These are phyloP conservation scores for Blastobotrys terrestris DNA, from an alignment of 805 yeast genomes.

Conservation along the genomic window DNA sequence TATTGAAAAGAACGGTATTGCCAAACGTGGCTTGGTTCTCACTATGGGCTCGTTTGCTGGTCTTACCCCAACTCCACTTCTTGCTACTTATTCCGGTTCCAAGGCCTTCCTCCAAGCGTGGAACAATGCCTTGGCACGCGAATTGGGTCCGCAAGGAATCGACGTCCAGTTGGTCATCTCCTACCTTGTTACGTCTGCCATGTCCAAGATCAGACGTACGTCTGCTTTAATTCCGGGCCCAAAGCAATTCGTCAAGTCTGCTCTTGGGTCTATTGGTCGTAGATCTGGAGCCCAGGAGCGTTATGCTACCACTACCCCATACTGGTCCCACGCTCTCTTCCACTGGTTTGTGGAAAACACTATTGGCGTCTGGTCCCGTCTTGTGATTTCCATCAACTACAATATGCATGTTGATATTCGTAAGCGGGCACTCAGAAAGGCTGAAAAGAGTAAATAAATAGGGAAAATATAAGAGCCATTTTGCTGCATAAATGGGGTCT, in stretches of 20 bases:
- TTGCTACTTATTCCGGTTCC: slow-evolving; percentile 94
- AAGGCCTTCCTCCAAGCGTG: slow-evolving; percentile 92
- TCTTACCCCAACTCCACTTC: slow-evolving; percentile 80
- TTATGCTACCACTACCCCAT: slow-evolving; percentile 82
- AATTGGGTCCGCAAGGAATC: slow-evolving; percentile 57
- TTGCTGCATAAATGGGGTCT: no score
- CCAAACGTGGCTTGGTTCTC: slow-evolving; percentile 59
- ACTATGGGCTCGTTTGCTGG: slow-evolving; percentile 99
- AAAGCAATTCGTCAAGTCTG: slow-evolving; percentile 65
- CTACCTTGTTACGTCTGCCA: slow-evolving; percentile 87
- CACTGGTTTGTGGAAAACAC: slow-evolving; percentile 71
- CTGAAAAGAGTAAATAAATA: slow-evolving; percentile 32
- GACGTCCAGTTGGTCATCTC: slow-evolving; percentile 85
- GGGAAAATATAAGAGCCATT: no score
- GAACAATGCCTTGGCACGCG: slow-evolving; percentile 86
- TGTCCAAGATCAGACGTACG: slow-evolving; percentile 86
- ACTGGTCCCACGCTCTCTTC: slow-evolving; percentile 88
- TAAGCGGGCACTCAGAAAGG: slow-evolving; percentile 73
- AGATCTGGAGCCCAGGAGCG: slow-evolving; percentile 92
- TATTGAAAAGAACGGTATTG: slow-evolving; percentile 32
- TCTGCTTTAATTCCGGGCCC: slow-evolving; percentile 78
- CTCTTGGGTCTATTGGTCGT: slow-evolving; percentile 66
- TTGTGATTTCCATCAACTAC: slow-evolving; percentile 64
- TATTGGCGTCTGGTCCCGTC: slow-evolving; percentile 71
- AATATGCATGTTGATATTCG: slow-evolving; percentile 78